Percentiles rank a stretch among this genome's conserved stretches.
Evolutionary conservation across 768 basidiomycete species (phyloP).

Genomic region (Leccinum longicurvipes): DNA sequence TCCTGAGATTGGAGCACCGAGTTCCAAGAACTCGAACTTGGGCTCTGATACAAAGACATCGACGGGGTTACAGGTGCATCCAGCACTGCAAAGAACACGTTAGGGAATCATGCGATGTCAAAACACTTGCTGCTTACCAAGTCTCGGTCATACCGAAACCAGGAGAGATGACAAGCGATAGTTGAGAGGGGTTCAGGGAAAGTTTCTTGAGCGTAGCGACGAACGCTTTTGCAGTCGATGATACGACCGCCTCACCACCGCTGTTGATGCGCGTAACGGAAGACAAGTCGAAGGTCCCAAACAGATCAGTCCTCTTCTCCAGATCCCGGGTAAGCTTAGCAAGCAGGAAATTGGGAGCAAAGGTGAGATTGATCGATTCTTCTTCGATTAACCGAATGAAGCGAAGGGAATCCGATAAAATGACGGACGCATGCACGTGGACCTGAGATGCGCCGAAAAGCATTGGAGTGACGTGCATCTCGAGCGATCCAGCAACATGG

Average conservation of each 20-base stretch:
- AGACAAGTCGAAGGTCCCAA: conserved; percentile 29
- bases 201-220: conserved; percentile 28
- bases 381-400: conserved; percentile 28
- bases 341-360: not conserved
- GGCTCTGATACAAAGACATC: conserved; percentile 12
- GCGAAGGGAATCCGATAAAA: conserved; percentile 12
- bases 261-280: not conserved
- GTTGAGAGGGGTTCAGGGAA: conserved; percentile 6
- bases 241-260: not conserved
- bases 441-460: conserved; percentile 25
- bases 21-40: not conserved
- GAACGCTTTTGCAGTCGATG: conserved; percentile 34
- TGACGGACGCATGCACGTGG: conserved; percentile 12
- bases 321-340: not conserved
- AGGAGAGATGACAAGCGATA: conserved; percentile 22
- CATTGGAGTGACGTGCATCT: conserved; percentile 35
- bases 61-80: not conserved
- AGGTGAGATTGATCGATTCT: conserved; percentile 29
- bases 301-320: conserved; percentile 12
- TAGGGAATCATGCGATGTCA: not conserved
- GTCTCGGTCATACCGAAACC: conserved; percentile 26
- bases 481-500: conserved; percentile 39
- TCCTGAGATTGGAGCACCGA: not conserved
- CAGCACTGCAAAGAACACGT: not conserved
- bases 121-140: not conserved